Evolutionary conservation across 345 rosid genomes (phyloP), one percentile per base, ranked within the genome.

Genomic region (Populus euphratica): DNA sequence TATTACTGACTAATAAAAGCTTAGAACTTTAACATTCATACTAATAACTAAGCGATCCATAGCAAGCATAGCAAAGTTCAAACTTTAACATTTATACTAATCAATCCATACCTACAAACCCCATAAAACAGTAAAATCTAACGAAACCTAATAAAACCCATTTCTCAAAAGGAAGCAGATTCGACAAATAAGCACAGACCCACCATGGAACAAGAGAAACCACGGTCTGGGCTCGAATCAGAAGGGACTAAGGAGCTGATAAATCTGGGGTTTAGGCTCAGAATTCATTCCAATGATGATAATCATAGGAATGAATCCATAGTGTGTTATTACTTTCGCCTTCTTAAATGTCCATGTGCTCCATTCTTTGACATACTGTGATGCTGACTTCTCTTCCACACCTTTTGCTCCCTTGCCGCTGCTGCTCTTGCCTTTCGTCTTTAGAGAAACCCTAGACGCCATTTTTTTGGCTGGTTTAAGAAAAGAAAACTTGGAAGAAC

Each of bases 281-380:
- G 99, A 89, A 82, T 91, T 95, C 97, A 95, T 93, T 86, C 99
- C 97, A 82, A 95, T 75, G 86, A 93, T 76, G 86, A 93, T 86
- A 80, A 95, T 69, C 11, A 93, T 86, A 73, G 99, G 99, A 70
- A 96, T 93, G 87, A 96, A 96, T 52, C 98, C 97, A 69, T 93
- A 96, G 85, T 96, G 99, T 79, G 92, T 85, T 18, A 85, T 78
- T 79, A 93, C 96, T 87, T 93, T 96, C 12, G 98, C 96, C 84
- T 92, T 96, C 84, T 88, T 92, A 84, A 93, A 47, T 17, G 88
- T 68, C 99, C 99, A 96, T 23, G 88, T 92, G 89, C 85, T 89
- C 99, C 99, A 96, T 78, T 91, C 98, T 88, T 93, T 96, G 38
- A 93, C 65, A 79, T 77, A 64, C 83, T 88, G 85, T 4, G 79